A percentile compares a stretch with the other conserved stretches of the same genome.
Evolutionary conservation across 805 yeast genomes (phyloP).

Genomic region (Peterozyma toletana): DNA sequence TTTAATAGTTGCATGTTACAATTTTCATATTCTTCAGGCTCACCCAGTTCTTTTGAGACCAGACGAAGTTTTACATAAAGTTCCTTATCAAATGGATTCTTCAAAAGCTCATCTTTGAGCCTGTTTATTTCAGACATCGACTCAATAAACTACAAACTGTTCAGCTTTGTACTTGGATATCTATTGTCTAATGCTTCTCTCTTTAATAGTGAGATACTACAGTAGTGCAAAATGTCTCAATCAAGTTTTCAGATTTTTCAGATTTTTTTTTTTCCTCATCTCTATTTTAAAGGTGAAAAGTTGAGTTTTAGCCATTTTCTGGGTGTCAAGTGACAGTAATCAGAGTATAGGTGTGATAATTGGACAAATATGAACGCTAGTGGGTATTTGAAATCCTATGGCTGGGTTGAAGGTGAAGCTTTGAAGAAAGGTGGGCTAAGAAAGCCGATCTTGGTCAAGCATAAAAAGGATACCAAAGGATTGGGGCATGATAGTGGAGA

Average conservation of each 20-base stretch:
- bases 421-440: slow-evolving; percentile 70
- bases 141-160: no score
- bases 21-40: no score
- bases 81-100: no score
- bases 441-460: slow-evolving; percentile 83
- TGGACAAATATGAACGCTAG: slow-evolving; percentile 59
- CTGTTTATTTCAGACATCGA: no score
- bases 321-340: neutral
- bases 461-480: slow-evolving; percentile 86
- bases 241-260: neutral
- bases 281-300: neutral
- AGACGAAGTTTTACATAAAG: no score
- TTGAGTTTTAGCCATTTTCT: neutral
- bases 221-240: no score
- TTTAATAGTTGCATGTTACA: no score
- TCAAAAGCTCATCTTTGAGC: no score
- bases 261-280: neutral
- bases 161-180: no score
- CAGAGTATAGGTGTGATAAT: neutral
- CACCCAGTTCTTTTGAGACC: no score
- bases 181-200: no score
- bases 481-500: slow-evolving; percentile 74
- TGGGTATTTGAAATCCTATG: slow-evolving; percentile 66
- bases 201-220: no score
- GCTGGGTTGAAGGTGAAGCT: slow-evolving; percentile 93